These are phyloP conservation scores for Guyanaporus albipodus DNA, from an alignment of 768 basidiomycete genomes.

Conservation along the genomic window DNA sequence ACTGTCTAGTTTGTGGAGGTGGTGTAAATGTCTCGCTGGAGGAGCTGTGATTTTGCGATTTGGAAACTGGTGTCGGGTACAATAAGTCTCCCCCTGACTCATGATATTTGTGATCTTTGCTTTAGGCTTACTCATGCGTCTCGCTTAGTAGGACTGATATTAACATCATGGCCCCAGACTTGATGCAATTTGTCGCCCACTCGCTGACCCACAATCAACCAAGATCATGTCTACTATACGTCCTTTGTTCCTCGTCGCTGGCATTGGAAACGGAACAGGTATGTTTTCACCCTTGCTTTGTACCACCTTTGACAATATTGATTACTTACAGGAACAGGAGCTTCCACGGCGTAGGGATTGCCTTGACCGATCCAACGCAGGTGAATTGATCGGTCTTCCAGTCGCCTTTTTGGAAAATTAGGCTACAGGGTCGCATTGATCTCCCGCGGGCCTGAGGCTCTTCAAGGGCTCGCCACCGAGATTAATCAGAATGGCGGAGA, in stretches of 20 bases:
- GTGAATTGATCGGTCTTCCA: conserved; percentile 20
- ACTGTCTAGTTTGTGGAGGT: too few species aligned
- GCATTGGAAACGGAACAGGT: conserved; percentile 43
- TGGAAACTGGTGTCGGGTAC: too few species aligned
- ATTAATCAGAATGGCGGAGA: conserved; percentile 57
- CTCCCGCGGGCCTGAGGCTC: conserved; percentile 49
- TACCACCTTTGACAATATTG: background rate
- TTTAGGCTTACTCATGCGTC: conserved; percentile 18
- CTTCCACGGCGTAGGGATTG: conserved; percentile 48
- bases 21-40: too few species aligned
- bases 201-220: background rate
- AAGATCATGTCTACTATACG: conserved; percentile 34
- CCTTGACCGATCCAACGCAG: background rate
- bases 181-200: background rate
- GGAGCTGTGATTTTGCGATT: too few species aligned
- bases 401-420: conserved; percentile 55
- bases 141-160: background rate
- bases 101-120: conserved; percentile 11
- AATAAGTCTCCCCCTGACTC: too few species aligned
- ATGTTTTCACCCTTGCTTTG: conserved; percentile 1
- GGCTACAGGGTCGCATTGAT: conserved; percentile 68
- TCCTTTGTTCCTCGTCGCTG: conserved; percentile 57
- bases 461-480: conserved; percentile 51
- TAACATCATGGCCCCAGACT: conserved; percentile 1
- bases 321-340: conserved; percentile 47